Evolutionary conservation across 2,329 filamentous ascomycete species (phyloP), one percentile per base, ranked within the genome.

Genomic region (Alternaria atra): DNA sequence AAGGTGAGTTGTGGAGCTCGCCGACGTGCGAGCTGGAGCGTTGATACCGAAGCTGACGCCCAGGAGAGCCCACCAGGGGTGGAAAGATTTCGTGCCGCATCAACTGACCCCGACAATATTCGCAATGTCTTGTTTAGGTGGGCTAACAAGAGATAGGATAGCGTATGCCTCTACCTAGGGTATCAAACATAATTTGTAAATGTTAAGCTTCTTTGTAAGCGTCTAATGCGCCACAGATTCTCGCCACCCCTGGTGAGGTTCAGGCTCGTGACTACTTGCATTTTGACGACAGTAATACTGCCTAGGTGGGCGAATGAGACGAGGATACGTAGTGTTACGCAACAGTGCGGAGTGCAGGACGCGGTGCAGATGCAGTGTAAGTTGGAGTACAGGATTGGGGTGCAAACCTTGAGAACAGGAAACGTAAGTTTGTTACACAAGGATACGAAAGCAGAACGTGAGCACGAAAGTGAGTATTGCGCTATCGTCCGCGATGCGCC

Each of bases 301-400:
- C 13, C 10, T 34, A 15, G 15, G 42, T 27, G 10, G 20, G 15
- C 50, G 39, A 58, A 54, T 58, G 20, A 52, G 43, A 55, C n/a
- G 15, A 55, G 20, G 55, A 56, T 58, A 55, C 55, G 61, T 62
- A 48, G 61, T 64, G 52, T 30, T 58, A 44, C 35, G 54, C 47
- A 51, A 51, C 27, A 60, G 47, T 66, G 61, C 59, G 56, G 60
- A 60, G 63, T 64, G 65, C 63, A 64, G 51, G 7, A 52, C 51
- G 62, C 44, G 34, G 52, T 55, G 55, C 44, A 63, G 58, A 60
- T 55, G 58, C 53, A 23, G 59, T 58, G 56, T 52, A 63, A 63
- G 59, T 54, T 50, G 63, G 58, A 63, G 58, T 58, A 52, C 54
- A 51, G 50, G 37, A 23, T 20, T 20, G 56, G 60, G 58, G 63